Evolutionary conservation across 257 asterid genomes (phyloP).

Genomic region (Solanum appendiculatum): DNA sequence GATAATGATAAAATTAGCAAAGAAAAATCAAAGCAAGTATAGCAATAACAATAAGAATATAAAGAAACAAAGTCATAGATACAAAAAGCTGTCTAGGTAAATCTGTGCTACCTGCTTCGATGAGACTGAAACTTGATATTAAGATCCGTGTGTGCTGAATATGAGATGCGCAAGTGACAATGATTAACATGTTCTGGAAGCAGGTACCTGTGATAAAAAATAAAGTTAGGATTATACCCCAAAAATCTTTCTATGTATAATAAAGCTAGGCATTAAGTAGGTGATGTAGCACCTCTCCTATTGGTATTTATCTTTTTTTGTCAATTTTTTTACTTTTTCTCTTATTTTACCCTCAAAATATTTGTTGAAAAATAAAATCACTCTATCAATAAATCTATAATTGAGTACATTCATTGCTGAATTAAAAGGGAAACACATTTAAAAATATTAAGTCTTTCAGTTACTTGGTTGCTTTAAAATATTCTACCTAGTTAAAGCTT

Average conservation of each 20-base stretch:
- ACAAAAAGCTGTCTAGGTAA: neutral
- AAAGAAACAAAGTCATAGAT: slow-evolving; percentile 3
- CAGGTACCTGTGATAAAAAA: slow-evolving; percentile 49
- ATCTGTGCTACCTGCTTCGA: slow-evolving; percentile 58
- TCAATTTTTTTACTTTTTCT: neutral
- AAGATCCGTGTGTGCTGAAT: slow-evolving; percentile 84
- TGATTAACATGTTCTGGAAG: slow-evolving; percentile 63
- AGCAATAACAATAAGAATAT: slow-evolving; percentile 3
- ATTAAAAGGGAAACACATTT: neutral
- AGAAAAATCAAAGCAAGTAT: neutral
- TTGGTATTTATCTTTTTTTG: neutral
- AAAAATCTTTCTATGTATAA: neutral
- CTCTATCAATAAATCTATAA: neutral
- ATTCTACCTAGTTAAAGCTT: neutral
- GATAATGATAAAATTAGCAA: neutral
- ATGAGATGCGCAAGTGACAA: slow-evolving; percentile 65
- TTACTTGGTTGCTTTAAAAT: neutral
- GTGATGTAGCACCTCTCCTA: neutral
- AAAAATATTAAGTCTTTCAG: neutral
- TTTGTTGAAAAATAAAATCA: neutral
- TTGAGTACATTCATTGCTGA: neutral
- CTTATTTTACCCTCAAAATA: neutral
- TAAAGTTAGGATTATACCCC: slow-evolving; percentile 1
- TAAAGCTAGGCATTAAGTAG: neutral
- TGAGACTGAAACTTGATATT: slow-evolving; percentile 84